phyloP scores from a whole-genome alignment of 768 basidiomycete species.

The Pleurotus ostreatus region DNA sequence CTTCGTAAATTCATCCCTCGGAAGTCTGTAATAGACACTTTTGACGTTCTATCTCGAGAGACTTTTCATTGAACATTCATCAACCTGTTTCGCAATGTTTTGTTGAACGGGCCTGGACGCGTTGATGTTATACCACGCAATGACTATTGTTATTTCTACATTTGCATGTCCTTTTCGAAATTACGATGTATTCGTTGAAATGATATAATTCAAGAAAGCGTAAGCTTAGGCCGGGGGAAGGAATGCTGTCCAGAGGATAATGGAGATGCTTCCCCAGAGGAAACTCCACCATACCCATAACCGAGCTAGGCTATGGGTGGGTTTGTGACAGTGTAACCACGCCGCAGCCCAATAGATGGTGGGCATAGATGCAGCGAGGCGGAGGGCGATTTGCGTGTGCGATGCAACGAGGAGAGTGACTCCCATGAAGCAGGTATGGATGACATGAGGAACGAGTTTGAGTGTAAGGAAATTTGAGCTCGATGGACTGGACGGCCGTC shows the following conservation, averaged over 20 bases:
- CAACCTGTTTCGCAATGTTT: too few species aligned
- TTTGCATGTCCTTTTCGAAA: background rate
- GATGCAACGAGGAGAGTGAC: conserved; percentile 69
- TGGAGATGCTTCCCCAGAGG: conserved; percentile 67
- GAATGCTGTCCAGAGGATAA: conserved; percentile 80
- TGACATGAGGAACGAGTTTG: conserved; percentile 61
- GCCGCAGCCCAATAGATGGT: conserved; percentile 86
- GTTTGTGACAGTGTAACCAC: conserved; percentile 44
- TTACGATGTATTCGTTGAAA: too few species aligned
- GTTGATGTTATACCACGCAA: conserved; percentile 11
- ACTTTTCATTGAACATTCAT: too few species aligned
- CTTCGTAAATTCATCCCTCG: too few species aligned
- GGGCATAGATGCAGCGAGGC: conserved; percentile 73
- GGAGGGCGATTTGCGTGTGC: conserved; percentile 84
- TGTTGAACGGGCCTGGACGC: too few species aligned
- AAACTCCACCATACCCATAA: conserved; percentile 78
- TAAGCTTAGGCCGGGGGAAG: conserved; percentile 78
- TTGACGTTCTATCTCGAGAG: too few species aligned
- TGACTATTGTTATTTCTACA: conserved; percentile 7
- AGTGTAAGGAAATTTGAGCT: conserved; percentile 27
- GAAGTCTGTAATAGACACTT: too few species aligned
- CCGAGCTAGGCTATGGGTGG: conserved; percentile 33
- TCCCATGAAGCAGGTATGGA: conserved; percentile 67
- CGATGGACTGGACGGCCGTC: background rate
- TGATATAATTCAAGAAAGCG: too few species aligned